These are phyloP conservation scores for Cystoisospora suis DNA, from an alignment of 169 alveolate genomes.

Conservation along the genomic window DNA sequence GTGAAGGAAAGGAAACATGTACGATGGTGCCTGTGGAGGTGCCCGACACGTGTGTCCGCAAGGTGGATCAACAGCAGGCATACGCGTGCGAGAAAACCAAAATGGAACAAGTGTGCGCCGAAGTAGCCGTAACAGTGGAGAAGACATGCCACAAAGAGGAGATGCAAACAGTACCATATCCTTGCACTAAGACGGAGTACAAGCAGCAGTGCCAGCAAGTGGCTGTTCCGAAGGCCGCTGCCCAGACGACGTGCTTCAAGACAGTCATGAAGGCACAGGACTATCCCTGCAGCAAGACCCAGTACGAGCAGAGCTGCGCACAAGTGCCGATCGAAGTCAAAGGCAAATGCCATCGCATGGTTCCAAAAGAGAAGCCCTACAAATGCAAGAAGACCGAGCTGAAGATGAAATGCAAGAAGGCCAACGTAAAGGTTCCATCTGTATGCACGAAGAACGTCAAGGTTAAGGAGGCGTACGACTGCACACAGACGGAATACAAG, in stretches of 20 bases:
- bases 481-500: slow-evolving; percentile 57
- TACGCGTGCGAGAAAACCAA: slow-evolving; percentile 57
- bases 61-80: slow-evolving; percentile 43
- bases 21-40: slow-evolving; percentile 49
- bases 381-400: slow-evolving; percentile 57
- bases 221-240: slow-evolving; percentile 20
- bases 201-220: slow-evolving; percentile 45
- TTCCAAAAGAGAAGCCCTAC: slow-evolving; percentile 61
- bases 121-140: slow-evolving; percentile 37
- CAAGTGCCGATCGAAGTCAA: slow-evolving; percentile 56
- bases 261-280: slow-evolving; percentile 45
- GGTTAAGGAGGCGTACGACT: slow-evolving; percentile 60
- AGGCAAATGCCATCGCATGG: slow-evolving; percentile 57
- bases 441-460: slow-evolving; percentile 55
- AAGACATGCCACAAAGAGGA: slow-evolving; percentile 49
- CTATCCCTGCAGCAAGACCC: slow-evolving; percentile 46
- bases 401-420: slow-evolving; percentile 60
- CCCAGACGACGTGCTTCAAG: slow-evolving; percentile 25
- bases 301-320: slow-evolving; percentile 56
- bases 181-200: slow-evolving; percentile 48
- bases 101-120: slow-evolving; percentile 34
- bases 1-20: slow-evolving; percentile 58
- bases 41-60: slow-evolving; percentile 41
- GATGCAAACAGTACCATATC: slow-evolving; percentile 7
- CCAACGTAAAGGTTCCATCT: slow-evolving; percentile 44